Evolutionary conservation across 257 asterid species (phyloP).

Genomic region (Solanum ossicruentum): DNA sequence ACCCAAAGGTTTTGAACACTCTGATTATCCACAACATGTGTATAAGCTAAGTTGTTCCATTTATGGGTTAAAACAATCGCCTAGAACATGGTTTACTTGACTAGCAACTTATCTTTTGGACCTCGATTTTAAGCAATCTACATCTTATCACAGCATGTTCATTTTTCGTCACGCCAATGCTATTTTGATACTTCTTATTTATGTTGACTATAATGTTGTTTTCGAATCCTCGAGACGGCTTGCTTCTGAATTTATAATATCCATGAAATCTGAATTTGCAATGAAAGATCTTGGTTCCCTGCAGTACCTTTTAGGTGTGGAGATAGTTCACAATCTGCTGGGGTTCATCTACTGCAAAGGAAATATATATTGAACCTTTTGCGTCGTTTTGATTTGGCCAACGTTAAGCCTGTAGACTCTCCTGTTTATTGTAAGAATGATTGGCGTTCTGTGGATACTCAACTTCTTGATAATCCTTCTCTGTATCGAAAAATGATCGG

Average conservation of each 20-base stretch:
- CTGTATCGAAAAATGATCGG: background rate
- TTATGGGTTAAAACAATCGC: background rate
- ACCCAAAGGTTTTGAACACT: background rate
- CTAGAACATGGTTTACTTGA: background rate
- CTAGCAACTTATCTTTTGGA: background rate
- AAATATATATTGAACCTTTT: background rate
- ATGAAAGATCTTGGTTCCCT: background rate
- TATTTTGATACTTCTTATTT: background rate
- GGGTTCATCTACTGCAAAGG: background rate
- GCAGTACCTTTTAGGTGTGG: background rate
- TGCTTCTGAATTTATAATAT: background rate
- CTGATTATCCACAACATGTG: background rate
- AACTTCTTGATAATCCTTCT: background rate
- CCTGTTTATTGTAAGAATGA: background rate
- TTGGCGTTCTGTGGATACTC: too few relatives aligned
- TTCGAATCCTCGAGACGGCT: background rate
- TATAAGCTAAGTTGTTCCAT: background rate
- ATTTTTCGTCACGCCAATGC: background rate
- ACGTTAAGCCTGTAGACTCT: background rate
- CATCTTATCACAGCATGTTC: background rate
- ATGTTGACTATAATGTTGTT: background rate
- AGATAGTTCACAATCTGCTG: too few relatives aligned
- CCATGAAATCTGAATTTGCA: background rate
- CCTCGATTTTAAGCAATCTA: background rate
- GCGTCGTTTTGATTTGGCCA: background rate